Percentiles rank a stretch among this genome's conserved stretches.
phyloP scores from a whole-genome alignment of 2,329 filamentous ascomycete species.

The Dendryphion nanum region DNA sequence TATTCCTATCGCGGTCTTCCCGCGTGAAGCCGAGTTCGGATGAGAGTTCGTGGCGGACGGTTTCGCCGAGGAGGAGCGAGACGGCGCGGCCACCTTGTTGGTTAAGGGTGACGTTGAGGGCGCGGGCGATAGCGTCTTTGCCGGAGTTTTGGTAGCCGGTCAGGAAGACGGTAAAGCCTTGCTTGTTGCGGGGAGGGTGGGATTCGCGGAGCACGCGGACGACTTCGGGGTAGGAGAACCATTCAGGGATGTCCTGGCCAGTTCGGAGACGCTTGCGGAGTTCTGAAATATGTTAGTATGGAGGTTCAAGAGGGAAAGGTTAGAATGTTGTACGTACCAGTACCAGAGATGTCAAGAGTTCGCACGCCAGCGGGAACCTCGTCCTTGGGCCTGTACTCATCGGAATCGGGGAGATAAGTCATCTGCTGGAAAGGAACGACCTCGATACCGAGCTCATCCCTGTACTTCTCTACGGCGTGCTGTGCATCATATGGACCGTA shows the following conservation, averaged over 20 bases:
- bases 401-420: constrained; percentile 95
- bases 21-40: constrained; percentile 93
- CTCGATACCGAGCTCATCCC: constrained; percentile 94
- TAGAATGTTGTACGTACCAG: constrained; percentile 28
- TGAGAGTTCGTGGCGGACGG: constrained; percentile 87
- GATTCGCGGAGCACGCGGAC: constrained; percentile 95
- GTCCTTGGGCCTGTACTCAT: constrained; percentile 94
- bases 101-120: constrained; percentile 94
- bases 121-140: constrained; percentile 94
- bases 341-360: constrained; percentile 61
- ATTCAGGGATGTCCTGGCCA: constrained; percentile 93
- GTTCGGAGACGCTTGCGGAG: constrained; percentile 87
- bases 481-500: constrained; percentile 98
- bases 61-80: constrained; percentile 92
- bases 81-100: constrained; percentile 95
- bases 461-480: constrained; percentile 93
- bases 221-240: constrained; percentile 99
- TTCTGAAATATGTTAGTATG: constrained; percentile 63
- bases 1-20: constrained; percentile 91
- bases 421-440: constrained; percentile 99
- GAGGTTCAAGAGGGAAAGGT: background rate
- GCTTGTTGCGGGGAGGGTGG: constrained; percentile 83
- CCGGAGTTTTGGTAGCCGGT: constrained; percentile 96
- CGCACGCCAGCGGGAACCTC: constrained; percentile 80
- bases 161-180: constrained; percentile 98